Conservation (phyloP, 2,329 filamentous ascomycete genomes). For the Pseudocercospora fijiensis region DNA sequence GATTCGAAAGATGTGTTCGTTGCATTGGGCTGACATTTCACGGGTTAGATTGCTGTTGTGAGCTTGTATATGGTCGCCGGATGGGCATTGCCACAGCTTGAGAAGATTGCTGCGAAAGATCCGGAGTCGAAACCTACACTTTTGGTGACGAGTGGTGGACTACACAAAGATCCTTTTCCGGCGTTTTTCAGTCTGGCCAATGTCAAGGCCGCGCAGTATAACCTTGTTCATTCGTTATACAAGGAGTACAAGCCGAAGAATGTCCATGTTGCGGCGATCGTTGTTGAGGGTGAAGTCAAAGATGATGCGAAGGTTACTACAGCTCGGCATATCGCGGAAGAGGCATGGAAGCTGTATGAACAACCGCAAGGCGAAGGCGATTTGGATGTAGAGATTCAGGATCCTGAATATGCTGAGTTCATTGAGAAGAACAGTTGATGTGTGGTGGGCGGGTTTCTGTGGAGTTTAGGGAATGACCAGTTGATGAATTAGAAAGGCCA, state of each 20-base stretch:
- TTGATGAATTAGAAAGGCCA: not conserved
- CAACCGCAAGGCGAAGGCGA: conserved; percentile 36
- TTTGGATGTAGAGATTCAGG: conserved; percentile 38
- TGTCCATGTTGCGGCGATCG: conserved; percentile 49
- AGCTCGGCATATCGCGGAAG: conserved; percentile 46
- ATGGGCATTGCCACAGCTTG: conserved; percentile 46
- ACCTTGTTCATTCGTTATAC: conserved; percentile 47
- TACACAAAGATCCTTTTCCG: conserved; percentile 48
- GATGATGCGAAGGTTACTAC: conserved; percentile 44
- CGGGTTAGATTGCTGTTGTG: conserved; percentile 44
- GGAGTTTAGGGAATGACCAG: not conserved
- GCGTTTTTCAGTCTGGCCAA: conserved; percentile 47
- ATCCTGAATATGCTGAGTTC: conserved; percentile 25
- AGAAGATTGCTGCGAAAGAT: conserved; percentile 28
- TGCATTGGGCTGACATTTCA: not conserved
- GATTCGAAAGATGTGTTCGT: not conserved
- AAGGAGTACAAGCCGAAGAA: conserved; percentile 42
- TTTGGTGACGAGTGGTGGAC: conserved; percentile 49
- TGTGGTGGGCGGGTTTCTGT: not conserved
- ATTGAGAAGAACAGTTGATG: conserved; percentile 13
- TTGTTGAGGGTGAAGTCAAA: conserved; percentile 45
- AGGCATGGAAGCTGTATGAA: conserved; percentile 47
- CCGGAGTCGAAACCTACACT: conserved; percentile 42
- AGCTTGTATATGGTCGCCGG: conserved; percentile 49
- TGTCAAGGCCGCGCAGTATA: conserved; percentile 53